phyloP scores from a whole-genome alignment of 352 stramenopile species.

The Stramenopiles sp. region DNA sequence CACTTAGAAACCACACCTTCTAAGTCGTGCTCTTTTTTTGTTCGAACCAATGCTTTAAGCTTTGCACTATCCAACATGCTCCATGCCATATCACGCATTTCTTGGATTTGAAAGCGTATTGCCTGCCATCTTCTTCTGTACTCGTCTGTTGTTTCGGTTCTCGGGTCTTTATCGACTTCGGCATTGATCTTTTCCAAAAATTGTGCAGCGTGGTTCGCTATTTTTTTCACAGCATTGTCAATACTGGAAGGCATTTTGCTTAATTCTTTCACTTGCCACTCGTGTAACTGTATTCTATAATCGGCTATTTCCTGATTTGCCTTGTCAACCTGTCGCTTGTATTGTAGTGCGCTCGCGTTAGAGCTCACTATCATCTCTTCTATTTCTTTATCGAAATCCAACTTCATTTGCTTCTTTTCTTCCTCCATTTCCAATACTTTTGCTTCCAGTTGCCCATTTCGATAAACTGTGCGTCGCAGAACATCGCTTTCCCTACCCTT shows the following conservation, averaged over 20 bases:
- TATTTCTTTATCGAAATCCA: neutral
- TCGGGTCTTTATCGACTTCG: neutral
- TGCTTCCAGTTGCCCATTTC: neutral
- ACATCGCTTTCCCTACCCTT: neutral
- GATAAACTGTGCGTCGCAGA: neutral
- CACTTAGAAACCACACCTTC: neutral
- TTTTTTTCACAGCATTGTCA: neutral
- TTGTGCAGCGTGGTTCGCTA: neutral
- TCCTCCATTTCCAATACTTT: neutral
- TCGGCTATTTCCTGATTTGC: neutral
- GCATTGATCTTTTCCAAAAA: neutral
- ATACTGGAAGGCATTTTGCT: neutral
- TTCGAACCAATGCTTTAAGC: neutral
- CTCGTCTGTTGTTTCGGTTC: neutral
- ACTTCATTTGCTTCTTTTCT: neutral
- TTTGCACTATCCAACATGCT: neutral
- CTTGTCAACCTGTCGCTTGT: neutral
- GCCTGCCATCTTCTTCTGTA: neutral
- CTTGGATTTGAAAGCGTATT: neutral
- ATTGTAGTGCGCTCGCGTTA: neutral
- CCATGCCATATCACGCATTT: neutral
- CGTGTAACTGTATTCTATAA: neutral
- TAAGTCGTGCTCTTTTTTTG: neutral
- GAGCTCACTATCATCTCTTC: neutral
- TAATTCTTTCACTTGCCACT: neutral